Conservation (phyloP, 176 grass and related monocot genomes). For the Hordeum marinum region DNA sequence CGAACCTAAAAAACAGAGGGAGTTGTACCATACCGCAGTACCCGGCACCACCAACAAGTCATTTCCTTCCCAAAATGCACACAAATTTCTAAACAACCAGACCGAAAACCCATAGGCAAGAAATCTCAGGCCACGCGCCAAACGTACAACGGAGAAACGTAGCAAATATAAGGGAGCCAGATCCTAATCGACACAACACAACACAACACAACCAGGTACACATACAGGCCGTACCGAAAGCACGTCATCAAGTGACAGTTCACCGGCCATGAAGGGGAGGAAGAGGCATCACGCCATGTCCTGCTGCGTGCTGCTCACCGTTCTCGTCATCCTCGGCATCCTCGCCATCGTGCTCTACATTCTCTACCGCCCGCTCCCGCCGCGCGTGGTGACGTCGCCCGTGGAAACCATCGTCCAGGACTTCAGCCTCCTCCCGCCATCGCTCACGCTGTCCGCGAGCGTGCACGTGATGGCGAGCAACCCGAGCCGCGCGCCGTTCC, state of each 20-base stretch:
- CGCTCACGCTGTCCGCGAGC: slow-evolving; percentile 23
- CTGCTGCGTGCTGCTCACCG: slow-evolving; percentile 24
- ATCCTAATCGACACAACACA: neutral
- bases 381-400: slow-evolving; percentile 36
- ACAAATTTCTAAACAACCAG: slow-evolving; percentile 33
- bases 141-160: neutral
- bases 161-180: slow-evolving; percentile 10
- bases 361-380: slow-evolving; percentile 48
- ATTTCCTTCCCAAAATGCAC: neutral
- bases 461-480: slow-evolving; percentile 53
- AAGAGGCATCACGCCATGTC: slow-evolving; percentile 11
- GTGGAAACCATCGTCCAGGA: slow-evolving; percentile 35
- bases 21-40: neutral
- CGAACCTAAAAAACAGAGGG: neutral
- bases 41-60: neutral
- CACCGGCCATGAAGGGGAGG: neutral
- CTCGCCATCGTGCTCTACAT: slow-evolving; percentile 46
- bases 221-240: neutral
- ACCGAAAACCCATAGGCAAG: slow-evolving; percentile 26
- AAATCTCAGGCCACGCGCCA: neutral
- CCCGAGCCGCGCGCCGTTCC: slow-evolving; percentile 57
- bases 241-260: neutral
- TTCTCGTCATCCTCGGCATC: slow-evolving; percentile 28
- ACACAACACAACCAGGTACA: neutral
- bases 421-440: slow-evolving; percentile 24